phyloP scores from a whole-genome alignment of 83 land plant species.

The Picea abies region DNA sequence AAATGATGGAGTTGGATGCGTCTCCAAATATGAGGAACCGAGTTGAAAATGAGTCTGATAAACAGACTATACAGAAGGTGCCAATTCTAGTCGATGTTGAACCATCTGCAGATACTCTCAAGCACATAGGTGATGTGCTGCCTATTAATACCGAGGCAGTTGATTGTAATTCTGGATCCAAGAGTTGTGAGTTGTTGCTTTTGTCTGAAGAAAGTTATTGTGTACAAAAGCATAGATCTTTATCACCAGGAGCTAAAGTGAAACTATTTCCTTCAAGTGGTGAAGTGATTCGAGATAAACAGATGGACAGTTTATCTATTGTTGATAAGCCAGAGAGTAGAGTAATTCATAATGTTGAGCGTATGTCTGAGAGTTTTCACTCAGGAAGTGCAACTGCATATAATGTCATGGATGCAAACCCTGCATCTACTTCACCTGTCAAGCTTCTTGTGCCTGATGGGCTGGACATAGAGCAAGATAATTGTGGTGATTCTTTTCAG shows the following conservation, averaged over 20 bases:
- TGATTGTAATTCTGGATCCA: not conserved
- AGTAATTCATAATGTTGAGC: too few relatives aligned
- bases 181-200: not conserved
- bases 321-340: too few relatives aligned
- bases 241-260: slow-evolving; percentile 4
- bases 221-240: not conserved
- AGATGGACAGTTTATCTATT: too few relatives aligned
- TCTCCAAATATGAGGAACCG: not conserved
- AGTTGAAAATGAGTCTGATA: not conserved
- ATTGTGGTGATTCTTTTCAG: too few relatives aligned
- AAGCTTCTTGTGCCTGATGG: too few relatives aligned
- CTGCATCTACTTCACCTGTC: too few relatives aligned
- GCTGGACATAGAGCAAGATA: too few relatives aligned
- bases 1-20: not conserved
- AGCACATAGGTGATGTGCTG: too few relatives aligned
- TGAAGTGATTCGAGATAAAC: not conserved
- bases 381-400: too few relatives aligned
- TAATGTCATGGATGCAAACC: too few relatives aligned
- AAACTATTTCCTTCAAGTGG: not conserved
- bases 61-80: not conserved
- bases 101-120: not conserved
- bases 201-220: not conserved
- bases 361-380: too few relatives aligned
- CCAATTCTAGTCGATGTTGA: not conserved
- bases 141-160: not conserved